A percentile compares a stretch with the other conserved stretches of the same genome.
These are phyloP conservation scores for Linnemannia zychae DNA, from an alignment of 192 early-diverging fungal species.

Conservation along the genomic window DNA sequence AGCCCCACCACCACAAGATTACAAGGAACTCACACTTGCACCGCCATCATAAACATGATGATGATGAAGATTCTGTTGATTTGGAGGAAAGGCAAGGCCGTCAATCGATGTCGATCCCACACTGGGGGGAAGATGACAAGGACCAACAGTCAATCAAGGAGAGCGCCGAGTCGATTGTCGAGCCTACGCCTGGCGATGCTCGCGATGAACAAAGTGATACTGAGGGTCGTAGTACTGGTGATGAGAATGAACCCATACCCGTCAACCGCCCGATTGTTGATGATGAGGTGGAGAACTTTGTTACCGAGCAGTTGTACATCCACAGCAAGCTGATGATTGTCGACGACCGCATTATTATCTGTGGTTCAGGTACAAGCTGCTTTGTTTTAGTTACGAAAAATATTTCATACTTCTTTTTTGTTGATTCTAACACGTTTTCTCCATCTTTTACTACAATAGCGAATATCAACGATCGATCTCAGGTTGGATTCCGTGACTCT, in stretches of 20 bases:
- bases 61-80: background rate
- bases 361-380: conserved; percentile 72
- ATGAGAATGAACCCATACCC: background rate
- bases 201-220: background rate
- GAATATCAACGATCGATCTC: conserved; percentile 91
- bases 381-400: background rate
- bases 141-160: conserved; percentile 2
- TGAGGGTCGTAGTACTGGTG: background rate
- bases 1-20: conserved; percentile 31
- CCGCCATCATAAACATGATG: background rate
- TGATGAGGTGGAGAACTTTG: conserved; percentile 58
- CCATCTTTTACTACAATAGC: conserved; percentile 50
- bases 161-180: conserved; percentile 24
- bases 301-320: conserved; percentile 89
- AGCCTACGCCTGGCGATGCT: conserved; percentile 1
- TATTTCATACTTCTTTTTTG: background rate
- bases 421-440: background rate
- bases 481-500: conserved; percentile 87
- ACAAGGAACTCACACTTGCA: conserved; percentile 1
- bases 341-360: conserved; percentile 86
- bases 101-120: background rate
- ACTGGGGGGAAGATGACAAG: background rate
- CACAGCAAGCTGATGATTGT: conserved; percentile 92
- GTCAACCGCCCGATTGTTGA: conserved; percentile 23
- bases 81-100: background rate